Percentiles rank a stretch among this genome's conserved stretches.
Evolutionary conservation across 148 eudicot genomes (phyloP).

Genomic region (Simmondsia chinensis): DNA sequence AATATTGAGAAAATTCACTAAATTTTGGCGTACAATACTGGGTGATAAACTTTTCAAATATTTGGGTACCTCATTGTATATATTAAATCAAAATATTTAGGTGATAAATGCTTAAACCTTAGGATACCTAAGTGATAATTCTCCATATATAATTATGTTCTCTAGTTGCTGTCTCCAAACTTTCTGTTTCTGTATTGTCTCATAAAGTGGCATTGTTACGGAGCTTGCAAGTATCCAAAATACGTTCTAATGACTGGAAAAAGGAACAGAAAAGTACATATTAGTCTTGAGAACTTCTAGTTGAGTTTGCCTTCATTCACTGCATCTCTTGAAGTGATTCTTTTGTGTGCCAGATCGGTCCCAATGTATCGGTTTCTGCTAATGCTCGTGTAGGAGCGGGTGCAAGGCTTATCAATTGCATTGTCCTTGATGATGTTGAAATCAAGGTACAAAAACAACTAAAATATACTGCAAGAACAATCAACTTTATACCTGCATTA

Average conservation of each 20-base stretch:
- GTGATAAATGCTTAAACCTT: no score
- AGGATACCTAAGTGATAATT: no score
- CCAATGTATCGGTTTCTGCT: conserved; percentile 66
- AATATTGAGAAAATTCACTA: no score
- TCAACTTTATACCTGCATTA: background rate
- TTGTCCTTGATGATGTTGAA: conserved; percentile 60
- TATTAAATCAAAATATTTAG: no score
- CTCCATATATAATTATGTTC: no score
- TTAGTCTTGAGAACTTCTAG: background rate
- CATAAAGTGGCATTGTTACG: background rate
- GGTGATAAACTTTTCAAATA: no score
- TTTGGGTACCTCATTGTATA: no score
- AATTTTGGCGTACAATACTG: no score
- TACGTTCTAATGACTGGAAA: no score
- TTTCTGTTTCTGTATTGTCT: background rate
- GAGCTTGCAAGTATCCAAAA: background rate
- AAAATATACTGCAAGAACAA: conserved; percentile 1
- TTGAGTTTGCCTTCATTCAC: no score
- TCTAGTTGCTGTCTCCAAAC: no score
- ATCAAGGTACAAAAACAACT: conserved; percentile 39
- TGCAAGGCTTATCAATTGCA: conserved; percentile 55
- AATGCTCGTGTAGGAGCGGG: conserved; percentile 69
- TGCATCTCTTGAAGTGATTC: conserved; percentile 1
- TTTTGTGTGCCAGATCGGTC: conserved; percentile 45
- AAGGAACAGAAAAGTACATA: no score